Percentiles rank a stretch among this genome's conserved stretches.
These are phyloP conservation scores for Tephrocybe sp. DNA, from an alignment of 768 basidiomycete genomes.

Conservation along the genomic window DNA sequence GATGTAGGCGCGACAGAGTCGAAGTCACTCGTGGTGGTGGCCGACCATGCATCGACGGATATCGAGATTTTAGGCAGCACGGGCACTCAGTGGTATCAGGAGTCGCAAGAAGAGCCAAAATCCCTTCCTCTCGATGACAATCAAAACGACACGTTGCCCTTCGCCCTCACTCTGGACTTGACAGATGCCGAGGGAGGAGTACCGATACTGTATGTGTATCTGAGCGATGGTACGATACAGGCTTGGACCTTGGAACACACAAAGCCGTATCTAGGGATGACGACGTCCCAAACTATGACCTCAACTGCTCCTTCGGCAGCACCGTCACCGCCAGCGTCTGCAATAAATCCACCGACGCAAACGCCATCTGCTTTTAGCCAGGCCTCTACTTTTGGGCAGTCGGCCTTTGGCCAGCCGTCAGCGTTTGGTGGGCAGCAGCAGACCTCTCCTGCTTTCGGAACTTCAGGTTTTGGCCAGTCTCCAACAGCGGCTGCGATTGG, in stretches of 20 bases:
- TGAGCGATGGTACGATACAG: conserved; percentile 76
- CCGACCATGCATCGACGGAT: conserved; percentile 46
- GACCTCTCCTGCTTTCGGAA: conserved; percentile 9
- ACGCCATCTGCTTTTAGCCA: conserved; percentile 23
- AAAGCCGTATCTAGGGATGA: conserved; percentile 60
- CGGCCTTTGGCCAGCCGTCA: conserved; percentile 20
- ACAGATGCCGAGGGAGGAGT: conserved; percentile 42
- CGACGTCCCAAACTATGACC: conserved; percentile 19
- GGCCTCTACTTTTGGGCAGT: conserved; percentile 17
- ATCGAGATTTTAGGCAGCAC: conserved; percentile 45
- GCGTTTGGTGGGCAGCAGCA: conserved; percentile 25
- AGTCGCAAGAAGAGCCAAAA: conserved; percentile 52
- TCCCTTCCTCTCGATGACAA: conserved; percentile 69
- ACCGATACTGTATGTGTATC: conserved; percentile 73
- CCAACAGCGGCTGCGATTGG: conserved; percentile 17
- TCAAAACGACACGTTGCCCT: conserved; percentile 66
- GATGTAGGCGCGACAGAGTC: conserved; percentile 34
- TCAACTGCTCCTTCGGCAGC: conserved; percentile 21
- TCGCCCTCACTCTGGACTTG: conserved; percentile 67
- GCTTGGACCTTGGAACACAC: conserved; percentile 71
- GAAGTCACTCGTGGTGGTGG: conserved; percentile 44
- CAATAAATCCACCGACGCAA: not conserved
- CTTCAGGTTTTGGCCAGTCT: conserved; percentile 15
- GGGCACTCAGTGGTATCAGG: conserved; percentile 46
- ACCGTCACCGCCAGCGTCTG: conserved; percentile 9